Conservation (phyloP, 2,329 filamentous ascomycete genomes). For the Chaetoscypha palmicola region DNA sequence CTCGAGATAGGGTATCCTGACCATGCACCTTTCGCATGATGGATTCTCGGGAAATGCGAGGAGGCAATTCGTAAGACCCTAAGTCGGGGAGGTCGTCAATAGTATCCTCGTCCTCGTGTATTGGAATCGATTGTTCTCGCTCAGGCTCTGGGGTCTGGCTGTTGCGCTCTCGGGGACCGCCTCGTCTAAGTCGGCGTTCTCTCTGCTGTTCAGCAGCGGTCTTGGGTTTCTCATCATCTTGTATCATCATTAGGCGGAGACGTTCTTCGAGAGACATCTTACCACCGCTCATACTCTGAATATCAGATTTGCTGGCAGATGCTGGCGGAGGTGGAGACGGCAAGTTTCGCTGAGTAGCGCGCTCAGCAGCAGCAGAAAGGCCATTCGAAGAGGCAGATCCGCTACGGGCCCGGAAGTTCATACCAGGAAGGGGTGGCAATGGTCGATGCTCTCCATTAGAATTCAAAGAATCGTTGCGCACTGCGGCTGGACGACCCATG, state of each 20-base stretch:
- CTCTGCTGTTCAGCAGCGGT: slow-evolving; percentile 58
- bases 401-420: slow-evolving; percentile 36
- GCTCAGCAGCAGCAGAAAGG: slow-evolving; percentile 66
- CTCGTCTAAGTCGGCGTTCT: slow-evolving; percentile 62
- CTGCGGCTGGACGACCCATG: slow-evolving; percentile 44
- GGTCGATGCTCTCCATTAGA: slow-evolving; percentile 79
- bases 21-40: slow-evolving; percentile 84
- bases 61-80: slow-evolving; percentile 57
- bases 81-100: slow-evolving; percentile 53
- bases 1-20: slow-evolving; percentile 42
- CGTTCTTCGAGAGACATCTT: slow-evolving; percentile 83
- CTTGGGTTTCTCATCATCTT: slow-evolving; percentile 53
- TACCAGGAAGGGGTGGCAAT: slow-evolving; percentile 75
- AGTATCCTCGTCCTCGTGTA: slow-evolving; percentile 52
- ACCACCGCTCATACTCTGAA: slow-evolving; percentile 65
- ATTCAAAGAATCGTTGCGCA: slow-evolving; percentile 63
- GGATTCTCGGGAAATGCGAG: slow-evolving; percentile 85
- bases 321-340: slow-evolving; percentile 66
- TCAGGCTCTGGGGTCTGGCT: slow-evolving; percentile 28
- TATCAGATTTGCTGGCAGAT: slow-evolving; percentile 65
- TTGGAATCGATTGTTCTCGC: slow-evolving; percentile 24
- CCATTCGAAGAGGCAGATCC: slow-evolving; percentile 52
- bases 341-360: slow-evolving; percentile 61
- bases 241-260: slow-evolving; percentile 81
- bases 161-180: slow-evolving; percentile 42